These are phyloP conservation scores for Pseudogymnoascus sp. DNA, from an alignment of 2,329 filamentous ascomycete genomes.

Conservation along the genomic window DNA sequence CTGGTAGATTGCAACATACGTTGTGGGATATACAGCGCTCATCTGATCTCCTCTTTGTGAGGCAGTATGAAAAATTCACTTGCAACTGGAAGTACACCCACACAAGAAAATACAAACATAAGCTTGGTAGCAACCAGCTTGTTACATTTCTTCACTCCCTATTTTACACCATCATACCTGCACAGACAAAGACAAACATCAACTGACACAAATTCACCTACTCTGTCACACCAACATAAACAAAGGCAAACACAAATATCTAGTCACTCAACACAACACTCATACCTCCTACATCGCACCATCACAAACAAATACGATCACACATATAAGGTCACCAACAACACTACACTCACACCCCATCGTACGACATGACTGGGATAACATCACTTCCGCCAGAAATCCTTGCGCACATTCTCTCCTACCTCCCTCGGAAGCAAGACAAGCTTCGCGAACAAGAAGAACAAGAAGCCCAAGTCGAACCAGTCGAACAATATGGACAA, in stretches of 20 bases:
- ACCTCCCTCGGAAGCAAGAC: background rate
- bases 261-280: background rate
- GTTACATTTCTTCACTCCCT: background rate
- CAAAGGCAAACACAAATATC: background rate
- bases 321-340: background rate
- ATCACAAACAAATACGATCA: background rate
- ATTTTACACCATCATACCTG: background rate
- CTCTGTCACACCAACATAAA: background rate
- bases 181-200: background rate
- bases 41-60: background rate
- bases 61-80: background rate
- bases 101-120: background rate
- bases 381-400: background rate
- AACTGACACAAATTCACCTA: background rate
- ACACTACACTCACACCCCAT: background rate
- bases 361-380: background rate
- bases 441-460: too few relatives aligned
- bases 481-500: too few relatives aligned
- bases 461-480: too few relatives aligned
- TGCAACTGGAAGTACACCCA: background rate
- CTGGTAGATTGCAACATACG: too few relatives aligned
- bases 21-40: too few relatives aligned
- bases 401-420: background rate
- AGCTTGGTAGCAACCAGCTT: background rate
- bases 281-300: background rate